Evolutionary conservation across 1,284 basidiomycete genomes (phyloP).

Genomic region (Cutaneotrichosporon arboriforme): DNA sequence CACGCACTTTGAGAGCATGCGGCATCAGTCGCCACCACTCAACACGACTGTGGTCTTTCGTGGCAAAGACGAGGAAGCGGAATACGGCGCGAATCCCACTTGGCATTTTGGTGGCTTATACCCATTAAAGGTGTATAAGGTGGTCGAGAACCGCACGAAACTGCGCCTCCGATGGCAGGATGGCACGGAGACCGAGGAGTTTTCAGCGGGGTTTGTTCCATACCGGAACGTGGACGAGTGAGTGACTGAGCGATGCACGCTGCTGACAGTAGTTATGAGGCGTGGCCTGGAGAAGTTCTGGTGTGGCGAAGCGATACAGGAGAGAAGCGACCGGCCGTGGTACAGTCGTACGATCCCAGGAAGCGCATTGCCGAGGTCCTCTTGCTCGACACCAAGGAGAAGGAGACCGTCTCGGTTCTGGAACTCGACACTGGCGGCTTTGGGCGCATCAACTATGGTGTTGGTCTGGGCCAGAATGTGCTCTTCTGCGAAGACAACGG

Average conservation of each 20-base stretch:
- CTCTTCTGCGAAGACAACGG: conserved; percentile 54
- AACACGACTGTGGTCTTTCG: conserved; percentile 43
- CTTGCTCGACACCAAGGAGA: conserved; percentile 32
- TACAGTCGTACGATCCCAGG: conserved; percentile 67
- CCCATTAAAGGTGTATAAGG: conserved; percentile 57
- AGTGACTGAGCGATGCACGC: conserved; percentile 1
- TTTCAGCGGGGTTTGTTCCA: conserved; percentile 65
- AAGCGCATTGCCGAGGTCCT: conserved; percentile 61
- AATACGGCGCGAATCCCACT: conserved; percentile 20
- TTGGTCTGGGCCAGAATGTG: conserved; percentile 75
- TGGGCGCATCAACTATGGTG: conserved; percentile 59
- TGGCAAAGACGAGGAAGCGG: conserved; percentile 14
- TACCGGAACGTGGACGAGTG: conserved; percentile 56
- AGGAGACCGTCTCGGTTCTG: conserved; percentile 70
- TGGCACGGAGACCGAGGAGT: conserved; percentile 58
- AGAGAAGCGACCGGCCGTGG: conserved; percentile 60
- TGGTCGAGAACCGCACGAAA: conserved; percentile 64
- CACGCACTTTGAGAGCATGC: conserved; percentile 54
- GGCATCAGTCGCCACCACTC: conserved; percentile 35
- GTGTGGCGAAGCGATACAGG: conserved; percentile 73
- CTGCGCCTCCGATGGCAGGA: conserved; percentile 85
- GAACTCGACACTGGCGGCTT: conserved; percentile 67
- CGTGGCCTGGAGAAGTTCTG: conserved; percentile 81
- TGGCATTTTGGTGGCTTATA: conserved; percentile 38
- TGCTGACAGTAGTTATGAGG: conserved; percentile 25